A percentile compares a stretch with the other conserved stretches of the same genome.
These are phyloP conservation scores for Trypanosomatidae sp. DNA, from an alignment of 208 protist genomes.

Conservation along the genomic window DNA sequence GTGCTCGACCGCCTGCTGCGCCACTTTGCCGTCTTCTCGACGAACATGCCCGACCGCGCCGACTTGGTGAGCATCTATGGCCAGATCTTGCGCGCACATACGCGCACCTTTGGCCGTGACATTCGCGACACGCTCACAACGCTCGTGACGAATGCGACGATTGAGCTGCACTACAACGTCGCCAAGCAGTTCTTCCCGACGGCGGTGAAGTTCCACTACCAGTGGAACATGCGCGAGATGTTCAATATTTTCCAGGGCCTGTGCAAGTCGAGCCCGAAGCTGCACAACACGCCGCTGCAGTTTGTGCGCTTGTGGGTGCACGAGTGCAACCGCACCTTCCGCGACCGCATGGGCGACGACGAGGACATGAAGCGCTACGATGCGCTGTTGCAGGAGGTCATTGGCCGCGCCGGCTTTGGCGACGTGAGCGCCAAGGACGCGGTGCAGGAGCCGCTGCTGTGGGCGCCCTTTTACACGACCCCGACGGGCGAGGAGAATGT, in stretches of 20 bases:
- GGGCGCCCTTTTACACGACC: constrained; percentile 89
- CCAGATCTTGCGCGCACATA: constrained; percentile 92
- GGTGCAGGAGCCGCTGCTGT: constrained; percentile 87
- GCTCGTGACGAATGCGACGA: constrained; percentile 84
- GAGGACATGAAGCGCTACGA: constrained; percentile 88
- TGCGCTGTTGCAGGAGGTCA: constrained; percentile 78
- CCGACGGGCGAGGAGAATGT: constrained; percentile 81
- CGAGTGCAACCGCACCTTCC: constrained; percentile 95
- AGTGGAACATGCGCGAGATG: constrained; percentile 98
- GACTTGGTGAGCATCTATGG: constrained; percentile 92
- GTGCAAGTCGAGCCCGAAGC: constrained; percentile 80
- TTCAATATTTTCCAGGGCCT: constrained; percentile 94
- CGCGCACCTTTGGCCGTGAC: constrained; percentile 67
- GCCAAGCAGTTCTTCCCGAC: constrained; percentile 95
- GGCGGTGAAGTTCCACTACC: constrained; percentile 98
- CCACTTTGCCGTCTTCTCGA: constrained; percentile 95
- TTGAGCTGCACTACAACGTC: constrained; percentile 86
- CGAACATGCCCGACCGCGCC: constrained; percentile 87
- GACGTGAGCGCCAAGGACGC: constrained; percentile 79
- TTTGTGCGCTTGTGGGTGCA: constrained; percentile 93
- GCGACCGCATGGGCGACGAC: constrained; percentile 89
- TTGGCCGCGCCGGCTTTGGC: constrained; percentile 60
- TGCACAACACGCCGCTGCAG: constrained; percentile 65
- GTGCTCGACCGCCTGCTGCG: constrained; percentile 93
- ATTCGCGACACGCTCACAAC: constrained; percentile 81